Evolutionary conservation across 2,329 filamentous ascomycete species (phyloP), one percentile per base, ranked within the genome.

Genomic region (Fusarium gaditjirri): DNA sequence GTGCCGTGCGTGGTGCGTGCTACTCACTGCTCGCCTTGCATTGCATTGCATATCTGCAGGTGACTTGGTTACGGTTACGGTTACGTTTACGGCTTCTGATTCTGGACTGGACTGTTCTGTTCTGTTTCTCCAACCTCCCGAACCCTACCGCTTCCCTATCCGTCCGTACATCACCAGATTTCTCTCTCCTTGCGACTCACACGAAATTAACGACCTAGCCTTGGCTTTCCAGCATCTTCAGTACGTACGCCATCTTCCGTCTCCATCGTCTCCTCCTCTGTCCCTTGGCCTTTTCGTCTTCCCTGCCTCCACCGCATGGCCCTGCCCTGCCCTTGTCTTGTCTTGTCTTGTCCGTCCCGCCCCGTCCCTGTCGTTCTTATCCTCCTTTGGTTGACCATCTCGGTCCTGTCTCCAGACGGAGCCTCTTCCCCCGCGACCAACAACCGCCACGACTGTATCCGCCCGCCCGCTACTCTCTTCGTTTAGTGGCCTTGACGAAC

Each of bases 391-490:
- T 64, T 73, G 57, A 60, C 44, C 65, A 76, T 73, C 74, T 76
- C 71, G 73, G 75, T 60, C 69, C 54, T 73, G 73, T 73, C 74
- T 76, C 75, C 73, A 76, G 75, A 69, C 75, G 66, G 75, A 76
- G 75, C 74, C 74, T 76, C 75, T 71, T 64, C 68, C 71, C 73
- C 74, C 70, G 75, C 74, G 72, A 68, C 72, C 65, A 62, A 49
- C 61, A 62, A 70, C 65, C 55, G 67, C 63, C 58, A 72, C 74
- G 68, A 72, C 60, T 66, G 69, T 66, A 49, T 70, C 69, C 73
- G 68, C 59, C 61, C 56, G 33, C 33, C 65, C 56, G 23, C 49
- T n/a, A 29, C 49, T 53, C 49, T 53, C 29, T 25, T 46, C 64
- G 60, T 63, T 52, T 72, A 44, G 54, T 41, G 49, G 29, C 46